Conservation (phyloP, 805 yeast genomes). For the Isabelozyma heimii region DNA sequence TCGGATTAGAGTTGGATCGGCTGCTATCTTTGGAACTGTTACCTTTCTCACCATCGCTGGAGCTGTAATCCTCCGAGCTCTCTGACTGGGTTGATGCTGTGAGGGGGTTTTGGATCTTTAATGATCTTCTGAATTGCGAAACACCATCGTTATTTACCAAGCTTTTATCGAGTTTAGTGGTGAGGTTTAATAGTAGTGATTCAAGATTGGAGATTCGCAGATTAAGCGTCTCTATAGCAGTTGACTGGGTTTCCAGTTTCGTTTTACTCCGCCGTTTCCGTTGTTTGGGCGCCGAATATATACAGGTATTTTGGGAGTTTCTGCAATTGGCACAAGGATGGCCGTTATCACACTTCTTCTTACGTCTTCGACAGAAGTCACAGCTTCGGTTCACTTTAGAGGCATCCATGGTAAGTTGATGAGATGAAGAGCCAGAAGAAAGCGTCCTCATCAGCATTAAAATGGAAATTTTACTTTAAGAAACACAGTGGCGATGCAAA, state of each 20-base stretch:
- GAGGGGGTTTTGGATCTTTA: too few relatives aligned
- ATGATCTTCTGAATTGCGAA: neutral
- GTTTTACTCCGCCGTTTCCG: constrained; percentile 9
- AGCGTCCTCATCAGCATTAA: neutral
- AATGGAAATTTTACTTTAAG: too few relatives aligned
- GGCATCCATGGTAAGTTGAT: neutral
- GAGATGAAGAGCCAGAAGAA: neutral
- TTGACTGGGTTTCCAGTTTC: constrained; percentile 5
- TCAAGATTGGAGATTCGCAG: constrained; percentile 13
- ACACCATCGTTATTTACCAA: neutral
- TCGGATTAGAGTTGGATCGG: too few relatives aligned
- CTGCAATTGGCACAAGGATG: constrained; percentile 42
- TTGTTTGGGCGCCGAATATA: constrained; percentile 10
- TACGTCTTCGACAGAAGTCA: constrained; percentile 46
- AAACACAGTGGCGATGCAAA: too few relatives aligned
- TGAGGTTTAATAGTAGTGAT: constrained; percentile 11
- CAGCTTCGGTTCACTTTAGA: constrained; percentile 21
- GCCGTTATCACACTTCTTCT: constrained; percentile 51
- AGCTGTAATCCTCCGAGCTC: too few relatives aligned
- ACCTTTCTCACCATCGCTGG: too few relatives aligned
- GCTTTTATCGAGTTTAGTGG: constrained; percentile 8
- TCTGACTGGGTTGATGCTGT: too few relatives aligned
- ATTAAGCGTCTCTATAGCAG: constrained; percentile 6
- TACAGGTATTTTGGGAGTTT: constrained; percentile 29
- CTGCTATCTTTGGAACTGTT: too few relatives aligned